Conservation (phyloP, 805 yeast genomes). For the Yarrowia sp. region DNA sequence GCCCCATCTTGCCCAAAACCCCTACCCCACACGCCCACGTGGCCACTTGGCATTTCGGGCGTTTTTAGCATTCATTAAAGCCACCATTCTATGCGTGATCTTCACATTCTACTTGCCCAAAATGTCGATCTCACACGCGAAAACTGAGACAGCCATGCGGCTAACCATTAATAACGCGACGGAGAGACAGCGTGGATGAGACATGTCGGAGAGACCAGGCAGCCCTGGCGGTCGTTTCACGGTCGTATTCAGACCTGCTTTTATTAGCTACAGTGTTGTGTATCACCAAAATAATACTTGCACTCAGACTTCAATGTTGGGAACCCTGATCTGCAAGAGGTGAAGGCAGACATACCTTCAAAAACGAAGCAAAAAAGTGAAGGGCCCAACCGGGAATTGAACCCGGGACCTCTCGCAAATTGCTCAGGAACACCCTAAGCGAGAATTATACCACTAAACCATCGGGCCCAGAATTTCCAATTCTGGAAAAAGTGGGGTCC, state of each 20-base stretch:
- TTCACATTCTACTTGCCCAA: constrained; percentile 1
- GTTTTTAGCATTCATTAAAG: not conserved
- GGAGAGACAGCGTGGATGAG: too few species aligned
- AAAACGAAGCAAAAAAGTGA: not conserved
- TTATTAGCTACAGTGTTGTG: too few species aligned
- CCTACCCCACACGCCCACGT: constrained; percentile 18
- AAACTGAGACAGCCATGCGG: constrained; percentile 4
- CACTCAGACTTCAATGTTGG: too few species aligned
- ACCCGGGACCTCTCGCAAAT: constrained; percentile 39
- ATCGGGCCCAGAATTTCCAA: constrained; percentile 4
- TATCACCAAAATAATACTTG: too few species aligned
- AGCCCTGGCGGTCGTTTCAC: too few species aligned
- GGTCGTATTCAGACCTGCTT: too few species aligned
- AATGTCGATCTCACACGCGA: constrained; percentile 3
- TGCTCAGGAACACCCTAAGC: constrained; percentile 37
- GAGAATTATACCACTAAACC: constrained; percentile 38
- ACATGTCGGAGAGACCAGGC: too few species aligned
- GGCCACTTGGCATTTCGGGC: not conserved
- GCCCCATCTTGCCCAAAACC: too few species aligned
- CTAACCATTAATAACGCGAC: not conserved
- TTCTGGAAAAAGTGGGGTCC: not conserved
- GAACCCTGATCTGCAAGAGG: constrained; percentile 1
- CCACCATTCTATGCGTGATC: constrained; percentile 22
- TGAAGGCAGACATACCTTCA: not conserved
- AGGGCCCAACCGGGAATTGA: constrained; percentile 39